Conservation (phyloP, 1,284 basidiomycete species). For the Xanthoconium separans region DNA sequence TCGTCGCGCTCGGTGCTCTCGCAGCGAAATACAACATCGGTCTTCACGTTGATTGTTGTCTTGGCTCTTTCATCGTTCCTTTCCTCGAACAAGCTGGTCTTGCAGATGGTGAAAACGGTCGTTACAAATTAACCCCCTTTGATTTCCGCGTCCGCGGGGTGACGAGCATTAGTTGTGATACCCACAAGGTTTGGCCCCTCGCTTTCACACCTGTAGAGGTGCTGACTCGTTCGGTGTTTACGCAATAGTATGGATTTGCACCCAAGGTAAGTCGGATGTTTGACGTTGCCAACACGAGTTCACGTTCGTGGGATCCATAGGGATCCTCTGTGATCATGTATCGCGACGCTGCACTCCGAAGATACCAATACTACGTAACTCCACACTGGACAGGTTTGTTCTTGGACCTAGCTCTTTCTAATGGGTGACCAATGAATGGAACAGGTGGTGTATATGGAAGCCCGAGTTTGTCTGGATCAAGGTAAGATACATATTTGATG, state of each 20-base stretch:
- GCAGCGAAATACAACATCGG: constrained; percentile 80
- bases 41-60: constrained; percentile 91
- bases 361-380: constrained; percentile 76
- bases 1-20: constrained; percentile 75
- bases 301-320: constrained; percentile 36
- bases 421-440: background rate
- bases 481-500: constrained; percentile 46
- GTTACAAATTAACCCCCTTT: constrained; percentile 61
- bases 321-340: constrained; percentile 97
- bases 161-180: constrained; percentile 89
- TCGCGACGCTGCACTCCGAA: constrained; percentile 67
- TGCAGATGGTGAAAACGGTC: constrained; percentile 49
- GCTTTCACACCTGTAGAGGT: background rate
- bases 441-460: constrained; percentile 78
- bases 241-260: constrained; percentile 70
- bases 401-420: background rate
- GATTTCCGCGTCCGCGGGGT: constrained; percentile 92
- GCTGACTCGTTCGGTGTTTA: constrained; percentile 5
- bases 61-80: constrained; percentile 90
- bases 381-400: constrained; percentile 69
- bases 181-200: constrained; percentile 68
- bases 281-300: background rate
- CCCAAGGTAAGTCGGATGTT: constrained; percentile 59
- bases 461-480: constrained; percentile 85
- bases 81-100: constrained; percentile 71